A percentile compares a stretch with the other conserved stretches of the same genome.
Evolutionary conservation across 2,329 filamentous ascomycete genomes (phyloP).

Genomic region (Iodosphaeria phyllophila): DNA sequence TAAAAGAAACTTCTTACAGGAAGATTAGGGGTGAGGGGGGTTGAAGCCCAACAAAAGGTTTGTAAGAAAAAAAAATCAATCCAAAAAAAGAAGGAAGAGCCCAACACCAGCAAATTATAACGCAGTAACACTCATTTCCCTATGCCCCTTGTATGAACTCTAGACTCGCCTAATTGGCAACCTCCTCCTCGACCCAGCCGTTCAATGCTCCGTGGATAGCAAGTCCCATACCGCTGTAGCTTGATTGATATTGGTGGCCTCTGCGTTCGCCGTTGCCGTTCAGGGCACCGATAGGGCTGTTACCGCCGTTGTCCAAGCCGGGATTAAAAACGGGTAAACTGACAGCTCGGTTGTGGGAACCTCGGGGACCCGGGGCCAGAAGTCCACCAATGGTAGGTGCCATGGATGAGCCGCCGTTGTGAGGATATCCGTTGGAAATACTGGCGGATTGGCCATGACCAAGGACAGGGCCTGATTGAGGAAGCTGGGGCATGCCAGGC

Average conservation of each 20-base stretch:
- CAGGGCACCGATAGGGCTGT: constrained; percentile 27
- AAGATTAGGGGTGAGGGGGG: too few species aligned
- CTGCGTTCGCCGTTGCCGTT: constrained; percentile 33
- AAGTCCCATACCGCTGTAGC: constrained; percentile 39
- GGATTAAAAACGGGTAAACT: constrained; percentile 61
- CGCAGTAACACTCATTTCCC: too few species aligned
- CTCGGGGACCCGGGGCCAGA: constrained; percentile 46
- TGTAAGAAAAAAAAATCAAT: too few species aligned
- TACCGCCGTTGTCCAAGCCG: constrained; percentile 40
- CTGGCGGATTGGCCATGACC: constrained; percentile 48
- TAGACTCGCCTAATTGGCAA: constrained; percentile 28
- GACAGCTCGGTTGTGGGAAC: constrained; percentile 60
- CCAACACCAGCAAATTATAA: too few species aligned
- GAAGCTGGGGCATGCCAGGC: constrained; percentile 41
- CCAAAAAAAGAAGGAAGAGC: too few species aligned
- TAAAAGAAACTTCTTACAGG: too few species aligned
- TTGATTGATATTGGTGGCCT: constrained; percentile 47
- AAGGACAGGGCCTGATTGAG: too few species aligned
- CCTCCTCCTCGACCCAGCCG: constrained; percentile 50
- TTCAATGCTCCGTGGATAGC: constrained; percentile 45
- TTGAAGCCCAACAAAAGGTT: too few species aligned
- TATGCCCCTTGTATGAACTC: too few species aligned
- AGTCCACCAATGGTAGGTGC: constrained; percentile 59
- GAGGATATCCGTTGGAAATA: constrained; percentile 44
- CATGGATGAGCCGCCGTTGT: constrained; percentile 30